Conservation (phyloP, 371 early-diverging fungal species). For the Syncephalis fuscata region DNA sequence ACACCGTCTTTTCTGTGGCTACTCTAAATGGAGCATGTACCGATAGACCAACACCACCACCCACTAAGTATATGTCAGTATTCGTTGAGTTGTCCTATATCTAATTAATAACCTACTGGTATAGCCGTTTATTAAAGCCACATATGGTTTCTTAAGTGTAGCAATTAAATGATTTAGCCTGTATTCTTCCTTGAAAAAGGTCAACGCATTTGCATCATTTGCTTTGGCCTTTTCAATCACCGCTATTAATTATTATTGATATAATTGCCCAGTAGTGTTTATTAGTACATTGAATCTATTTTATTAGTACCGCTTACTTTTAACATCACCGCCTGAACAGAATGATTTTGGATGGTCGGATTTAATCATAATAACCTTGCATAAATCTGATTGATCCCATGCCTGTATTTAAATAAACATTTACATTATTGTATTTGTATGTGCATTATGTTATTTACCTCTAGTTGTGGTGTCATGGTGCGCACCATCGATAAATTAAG, state of each 20-base stretch:
- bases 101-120: conserved; percentile 42
- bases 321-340: conserved; percentile 96
- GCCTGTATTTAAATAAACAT: conserved; percentile 25
- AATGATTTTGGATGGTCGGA: conserved; percentile 64
- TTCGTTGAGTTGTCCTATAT: not conserved
- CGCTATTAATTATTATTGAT: not conserved
- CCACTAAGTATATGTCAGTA: conserved; percentile 36
- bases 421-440: not conserved
- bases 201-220: conserved; percentile 40
- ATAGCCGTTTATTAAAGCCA: conserved; percentile 81
- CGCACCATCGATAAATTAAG: conserved; percentile 78
- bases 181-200: conserved; percentile 86
- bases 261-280: no score
- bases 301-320: conserved; percentile 20
- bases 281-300: conserved; percentile 2
- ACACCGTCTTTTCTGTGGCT: conserved; percentile 81
- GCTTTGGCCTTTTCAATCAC: conserved; percentile 14
- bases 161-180: conserved; percentile 78
- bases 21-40: conserved; percentile 91
- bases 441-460: conserved; percentile 20
- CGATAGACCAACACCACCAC: conserved; percentile 90
- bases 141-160: conserved; percentile 69
- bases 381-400: conserved; percentile 78
- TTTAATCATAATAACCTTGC: conserved; percentile 74
- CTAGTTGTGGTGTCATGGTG: conserved; percentile 60